Evolutionary conservation across 306 rosid genomes (phyloP).

Genomic region (Cucumis melo): DNA sequence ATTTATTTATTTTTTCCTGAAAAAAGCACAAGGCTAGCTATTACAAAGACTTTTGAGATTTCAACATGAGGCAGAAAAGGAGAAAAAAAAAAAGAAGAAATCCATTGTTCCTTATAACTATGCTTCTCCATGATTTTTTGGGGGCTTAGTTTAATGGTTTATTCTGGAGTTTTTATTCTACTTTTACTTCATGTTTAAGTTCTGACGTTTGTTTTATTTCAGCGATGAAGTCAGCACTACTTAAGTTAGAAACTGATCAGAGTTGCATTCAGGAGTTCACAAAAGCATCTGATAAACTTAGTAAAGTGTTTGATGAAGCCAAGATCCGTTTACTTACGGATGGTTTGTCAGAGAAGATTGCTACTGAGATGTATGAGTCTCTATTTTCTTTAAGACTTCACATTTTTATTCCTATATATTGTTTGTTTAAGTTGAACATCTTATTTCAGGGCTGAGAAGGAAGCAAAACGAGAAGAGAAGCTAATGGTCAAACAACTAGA

Average conservation of each 20-base stretch:
- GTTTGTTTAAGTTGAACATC: neutral
- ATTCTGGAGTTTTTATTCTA: neutral
- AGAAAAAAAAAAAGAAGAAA: neutral
- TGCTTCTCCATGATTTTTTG: neutral
- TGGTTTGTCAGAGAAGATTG: conserved; percentile 42
- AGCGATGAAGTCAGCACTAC: conserved; percentile 47
- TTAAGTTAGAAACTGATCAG: conserved; percentile 32
- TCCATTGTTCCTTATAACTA: neutral
- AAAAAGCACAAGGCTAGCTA: too few species aligned
- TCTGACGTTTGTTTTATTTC: conserved; percentile 12
- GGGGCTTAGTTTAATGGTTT: neutral
- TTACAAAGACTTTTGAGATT: neutral
- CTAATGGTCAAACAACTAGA: conserved; percentile 55
- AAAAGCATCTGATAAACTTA: conserved; percentile 51
- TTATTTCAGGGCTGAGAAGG: conserved; percentile 50
- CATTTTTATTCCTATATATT: conserved; percentile 5
- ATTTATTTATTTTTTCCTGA: too few species aligned
- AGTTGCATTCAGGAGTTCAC: conserved; percentile 23
- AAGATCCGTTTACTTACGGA: conserved; percentile 43
- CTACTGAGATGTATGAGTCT: conserved; percentile 43
- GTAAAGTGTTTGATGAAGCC: conserved; percentile 38
- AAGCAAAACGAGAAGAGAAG: conserved; percentile 54
- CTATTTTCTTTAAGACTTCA: conserved; percentile 1
- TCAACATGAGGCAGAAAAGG: neutral
- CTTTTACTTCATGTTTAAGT: neutral